phyloP scores from a whole-genome alignment of 2,329 filamentous ascomycete genomes.

The Metarhizium brunneum region DNA sequence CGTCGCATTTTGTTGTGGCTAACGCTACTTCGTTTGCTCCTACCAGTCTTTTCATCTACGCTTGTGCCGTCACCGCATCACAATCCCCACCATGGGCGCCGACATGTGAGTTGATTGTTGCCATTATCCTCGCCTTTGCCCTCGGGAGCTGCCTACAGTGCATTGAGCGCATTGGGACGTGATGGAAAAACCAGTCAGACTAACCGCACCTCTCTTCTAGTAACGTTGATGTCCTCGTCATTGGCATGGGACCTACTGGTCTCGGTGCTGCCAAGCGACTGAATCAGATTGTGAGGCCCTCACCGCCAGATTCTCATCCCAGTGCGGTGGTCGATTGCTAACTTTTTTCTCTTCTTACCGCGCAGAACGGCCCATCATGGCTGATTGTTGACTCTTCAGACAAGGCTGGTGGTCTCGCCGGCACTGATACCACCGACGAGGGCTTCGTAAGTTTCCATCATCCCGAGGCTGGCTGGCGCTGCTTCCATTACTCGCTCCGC shows the following conservation, averaged over 20 bases:
- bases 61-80: conserved; percentile 3
- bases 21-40: conserved; percentile 2
- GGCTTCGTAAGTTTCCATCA: conserved; percentile 70
- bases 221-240: conserved; percentile 93
- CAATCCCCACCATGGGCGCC: conserved; percentile 28
- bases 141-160: neutral
- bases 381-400: conserved; percentile 88
- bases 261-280: conserved; percentile 96
- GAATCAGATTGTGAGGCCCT: conserved; percentile 74
- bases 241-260: conserved; percentile 95
- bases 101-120: conserved; percentile 24
- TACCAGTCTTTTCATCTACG: conserved; percentile 3
- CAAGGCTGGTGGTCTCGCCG: conserved; percentile 89
- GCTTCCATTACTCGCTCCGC: neutral
- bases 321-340: conserved; percentile 13
- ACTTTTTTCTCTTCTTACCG: conserved; percentile 6
- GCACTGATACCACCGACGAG: conserved; percentile 89
- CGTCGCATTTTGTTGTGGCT: conserved; percentile 10
- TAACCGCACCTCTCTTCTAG: conserved; percentile 33
- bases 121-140: neutral
- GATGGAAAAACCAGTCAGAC: neutral
- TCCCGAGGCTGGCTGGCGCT: neutral
- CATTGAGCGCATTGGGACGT: neutral
- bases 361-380: conserved; percentile 85
- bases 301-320: conserved; percentile 18